Evolutionary conservation across 306 rosid genomes (phyloP).

Genomic region (Medicago lupulina): DNA sequence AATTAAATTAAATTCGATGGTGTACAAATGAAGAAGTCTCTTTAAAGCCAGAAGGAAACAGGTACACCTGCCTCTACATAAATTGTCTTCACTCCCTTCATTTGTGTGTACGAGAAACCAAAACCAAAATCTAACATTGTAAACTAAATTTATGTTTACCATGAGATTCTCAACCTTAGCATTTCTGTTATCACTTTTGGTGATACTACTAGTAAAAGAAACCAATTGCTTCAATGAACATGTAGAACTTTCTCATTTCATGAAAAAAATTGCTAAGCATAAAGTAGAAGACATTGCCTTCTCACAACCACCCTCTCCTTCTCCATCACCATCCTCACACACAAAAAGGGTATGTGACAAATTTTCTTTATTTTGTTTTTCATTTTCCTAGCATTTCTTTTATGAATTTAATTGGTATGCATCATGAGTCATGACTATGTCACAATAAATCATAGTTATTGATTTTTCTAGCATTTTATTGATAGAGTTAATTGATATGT

Average conservation of each 20-base stretch:
- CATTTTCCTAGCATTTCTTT: background rate
- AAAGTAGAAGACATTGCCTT: background rate
- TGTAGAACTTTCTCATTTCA: conserved; percentile 21
- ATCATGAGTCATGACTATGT: too few relatives aligned
- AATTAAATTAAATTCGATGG: conserved; percentile 19
- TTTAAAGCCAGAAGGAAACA: background rate
- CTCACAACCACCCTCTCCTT: background rate
- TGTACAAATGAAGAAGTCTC: background rate
- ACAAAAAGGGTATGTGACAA: conserved; percentile 39
- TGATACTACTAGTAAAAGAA: conserved; percentile 21
- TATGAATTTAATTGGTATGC: too few relatives aligned
- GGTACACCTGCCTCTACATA: conserved; percentile 7
- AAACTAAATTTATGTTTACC: background rate
- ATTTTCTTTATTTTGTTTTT: background rate
- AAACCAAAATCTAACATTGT: conserved; percentile 10
- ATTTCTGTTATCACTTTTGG: conserved; percentile 22
- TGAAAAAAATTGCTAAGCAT: conserved; percentile 14
- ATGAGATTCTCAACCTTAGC: conserved; percentile 38
- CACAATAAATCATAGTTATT: too few relatives aligned
- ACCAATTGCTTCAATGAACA: conserved; percentile 37
- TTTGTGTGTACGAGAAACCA: conserved; percentile 1
- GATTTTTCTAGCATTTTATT: too few relatives aligned
- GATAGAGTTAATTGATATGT: too few relatives aligned
- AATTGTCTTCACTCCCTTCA: background rate
- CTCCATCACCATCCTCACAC: background rate